Percentiles rank a stretch among this genome's conserved stretches.
These are phyloP conservation scores for Artomyces pyxidatus DNA, from an alignment of 768 basidiomycete genomes.

Conservation along the genomic window DNA sequence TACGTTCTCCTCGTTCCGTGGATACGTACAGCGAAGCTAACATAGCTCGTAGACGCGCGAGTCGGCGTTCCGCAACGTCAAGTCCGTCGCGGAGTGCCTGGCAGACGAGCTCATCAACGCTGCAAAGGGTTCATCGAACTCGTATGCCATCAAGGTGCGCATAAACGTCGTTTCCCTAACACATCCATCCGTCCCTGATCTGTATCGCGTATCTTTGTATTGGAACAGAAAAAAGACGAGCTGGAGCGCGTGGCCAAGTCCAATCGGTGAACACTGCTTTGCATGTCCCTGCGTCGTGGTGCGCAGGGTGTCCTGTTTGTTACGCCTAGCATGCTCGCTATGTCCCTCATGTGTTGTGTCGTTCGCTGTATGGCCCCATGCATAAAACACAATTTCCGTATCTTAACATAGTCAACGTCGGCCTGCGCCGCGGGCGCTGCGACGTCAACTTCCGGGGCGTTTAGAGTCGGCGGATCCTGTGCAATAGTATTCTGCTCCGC, in stretches of 20 bases:
- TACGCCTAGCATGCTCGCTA: background rate
- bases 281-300: too few relatives aligned
- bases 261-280: conserved; percentile 73
- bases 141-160: conserved; percentile 95
- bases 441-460: too few relatives aligned
- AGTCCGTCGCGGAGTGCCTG: conserved; percentile 97
- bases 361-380: background rate
- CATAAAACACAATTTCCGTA: background rate
- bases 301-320: conserved; percentile 5
- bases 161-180: background rate
- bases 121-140: conserved; percentile 99
- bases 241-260: conserved; percentile 99
- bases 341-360: conserved; percentile 3
- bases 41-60: conserved; percentile 76
- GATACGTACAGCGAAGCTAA: background rate
- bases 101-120: conserved; percentile 99
- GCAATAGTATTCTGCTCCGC: too few relatives aligned
- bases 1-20: conserved; percentile 34
- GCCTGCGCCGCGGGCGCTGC: too few relatives aligned
- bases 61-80: conserved; percentile 99
- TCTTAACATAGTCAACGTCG: too few relatives aligned
- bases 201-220: too few relatives aligned
- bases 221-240: conserved; percentile 89
- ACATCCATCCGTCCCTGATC: too few relatives aligned
- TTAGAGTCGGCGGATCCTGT: too few relatives aligned